A percentile compares a stretch with the other conserved stretches of the same genome.
These are phyloP conservation scores for Cucumis melo DNA, from an alignment of 306 rosid genomes.

Conservation along the genomic window DNA sequence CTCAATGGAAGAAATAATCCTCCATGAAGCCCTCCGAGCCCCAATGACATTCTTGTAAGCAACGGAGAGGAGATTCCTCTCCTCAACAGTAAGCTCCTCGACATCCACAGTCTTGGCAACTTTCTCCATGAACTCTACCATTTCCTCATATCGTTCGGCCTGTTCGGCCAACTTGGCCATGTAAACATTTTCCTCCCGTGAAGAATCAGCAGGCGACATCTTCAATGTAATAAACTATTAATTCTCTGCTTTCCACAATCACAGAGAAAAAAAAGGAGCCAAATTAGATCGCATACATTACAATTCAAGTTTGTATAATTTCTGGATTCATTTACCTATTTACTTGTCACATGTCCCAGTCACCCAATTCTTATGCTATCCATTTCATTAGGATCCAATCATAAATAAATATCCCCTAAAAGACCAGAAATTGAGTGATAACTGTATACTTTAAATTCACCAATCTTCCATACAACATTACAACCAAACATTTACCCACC, in stretches of 20 bases:
- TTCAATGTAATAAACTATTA: background rate
- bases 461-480: background rate
- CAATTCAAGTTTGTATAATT: background rate
- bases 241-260: background rate
- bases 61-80: conserved; percentile 83
- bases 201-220: conserved; percentile 39
- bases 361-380: background rate
- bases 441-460: background rate
- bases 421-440: background rate
- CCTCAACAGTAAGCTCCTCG: conserved; percentile 81
- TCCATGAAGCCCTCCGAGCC: conserved; percentile 95
- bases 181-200: conserved; percentile 84
- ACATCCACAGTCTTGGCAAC: conserved; percentile 71
- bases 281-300: background rate
- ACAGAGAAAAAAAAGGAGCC: background rate
- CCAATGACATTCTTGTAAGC: conserved; percentile 96
- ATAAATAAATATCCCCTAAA: background rate
- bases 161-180: conserved; percentile 91
- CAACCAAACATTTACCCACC: background rate
- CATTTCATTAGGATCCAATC: background rate
- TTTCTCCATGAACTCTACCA: conserved; percentile 97
- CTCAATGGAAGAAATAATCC: conserved; percentile 93
- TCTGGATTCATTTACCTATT: background rate
- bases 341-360: background rate
- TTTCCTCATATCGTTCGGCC: conserved; percentile 87